phyloP scores from a whole-genome alignment of 2,329 filamentous ascomycete genomes.

The Magnaporthiopsis incrustans region DNA sequence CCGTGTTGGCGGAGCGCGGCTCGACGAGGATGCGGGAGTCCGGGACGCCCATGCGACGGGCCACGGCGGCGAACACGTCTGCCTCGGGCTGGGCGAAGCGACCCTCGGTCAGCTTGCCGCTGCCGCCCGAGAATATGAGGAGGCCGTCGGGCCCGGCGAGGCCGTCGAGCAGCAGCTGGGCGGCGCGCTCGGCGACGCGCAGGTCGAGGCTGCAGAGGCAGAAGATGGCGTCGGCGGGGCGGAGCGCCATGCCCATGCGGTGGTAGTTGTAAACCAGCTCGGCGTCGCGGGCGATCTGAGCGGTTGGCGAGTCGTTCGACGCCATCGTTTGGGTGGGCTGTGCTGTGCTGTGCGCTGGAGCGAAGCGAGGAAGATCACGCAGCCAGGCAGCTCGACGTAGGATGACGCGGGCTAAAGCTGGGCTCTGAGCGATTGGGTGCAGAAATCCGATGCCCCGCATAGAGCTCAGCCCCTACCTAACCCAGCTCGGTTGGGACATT shows the following conservation, averaged over 20 bases:
- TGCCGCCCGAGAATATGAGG: slow-evolving; percentile 36
- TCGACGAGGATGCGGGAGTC: slow-evolving; percentile 30
- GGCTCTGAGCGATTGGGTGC: too few relatives aligned
- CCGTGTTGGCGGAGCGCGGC: slow-evolving; percentile 33
- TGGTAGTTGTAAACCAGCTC: slow-evolving; percentile 35
- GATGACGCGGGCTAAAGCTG: too few relatives aligned
- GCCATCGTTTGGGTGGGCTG: too few relatives aligned
- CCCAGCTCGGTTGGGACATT: too few relatives aligned
- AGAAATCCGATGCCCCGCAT: too few relatives aligned
- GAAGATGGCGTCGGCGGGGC: slow-evolving; percentile 33
- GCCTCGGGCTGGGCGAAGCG: slow-evolving; percentile 34
- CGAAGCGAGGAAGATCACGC: too few relatives aligned
- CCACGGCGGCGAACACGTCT: slow-evolving; percentile 32
- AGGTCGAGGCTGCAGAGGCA: slow-evolving; percentile 39
- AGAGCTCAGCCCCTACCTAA: too few relatives aligned
- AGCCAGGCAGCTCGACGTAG: too few relatives aligned
- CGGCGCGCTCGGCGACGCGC: slow-evolving; percentile 33
- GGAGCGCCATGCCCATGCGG: slow-evolving; percentile 28
- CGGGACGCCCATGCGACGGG: slow-evolving; percentile 30
- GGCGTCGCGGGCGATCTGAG: slow-evolving; percentile 20
- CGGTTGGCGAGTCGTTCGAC: too few relatives aligned
- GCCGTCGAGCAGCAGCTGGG: slow-evolving; percentile 32
- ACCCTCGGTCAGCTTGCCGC: slow-evolving; percentile 30
- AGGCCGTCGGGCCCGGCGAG: slow-evolving; percentile 19
- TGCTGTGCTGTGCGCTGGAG: too few relatives aligned